Evolutionary conservation across 257 asterid species (phyloP), one percentile per base, ranked within the genome.

Genomic region (Przewalskia tangutica): DNA sequence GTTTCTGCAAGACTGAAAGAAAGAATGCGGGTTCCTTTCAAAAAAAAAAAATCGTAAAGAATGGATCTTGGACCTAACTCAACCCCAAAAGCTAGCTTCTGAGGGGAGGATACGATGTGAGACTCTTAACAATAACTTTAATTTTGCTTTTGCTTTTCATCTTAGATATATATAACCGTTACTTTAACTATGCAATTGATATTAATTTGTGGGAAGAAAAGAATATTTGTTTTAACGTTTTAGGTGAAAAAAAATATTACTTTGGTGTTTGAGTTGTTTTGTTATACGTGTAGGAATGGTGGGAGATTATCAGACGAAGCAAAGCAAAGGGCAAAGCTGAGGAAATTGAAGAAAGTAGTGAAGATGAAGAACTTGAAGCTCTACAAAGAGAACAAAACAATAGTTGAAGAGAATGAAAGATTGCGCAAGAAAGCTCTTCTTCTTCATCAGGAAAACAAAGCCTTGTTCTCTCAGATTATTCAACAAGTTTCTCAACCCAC

Each of bases 381-480:
- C 59, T 88, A 86, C 82, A 56, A 71, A 27, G 56, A 82, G 70
- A 86, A 88, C 87, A 81, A 83, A 81, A 79, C 59, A 64, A 88
- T 88, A 13, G 51, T 79, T 75, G 85, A 86, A 73, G 89, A 88
- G 84, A 88, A 88, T 81, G 84, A 84, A 53, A 79, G 73, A 42
- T 81, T 88, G 5, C 64, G 84, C 17, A 83, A 81, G 62, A 84
- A 79, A 79, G 88, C 88, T 44, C 8, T 58, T 79, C 64, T 68
- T 18, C 89, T 88, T 81, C 82, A 86, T 58, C 91, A 86, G 51
- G 89, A 88, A 79, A 86, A 88, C 60, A 77, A 75, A 75, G 67
- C 18, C 8, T 50, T 88, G 86, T 81, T 51, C 13, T 79, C 83
- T 77, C 85, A 83, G 42, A 73, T 83, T 13, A 65, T 65, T 59